Conservation (phyloP, 2,329 filamentous ascomycete genomes). For the Ambrosiella xylebori region DNA sequence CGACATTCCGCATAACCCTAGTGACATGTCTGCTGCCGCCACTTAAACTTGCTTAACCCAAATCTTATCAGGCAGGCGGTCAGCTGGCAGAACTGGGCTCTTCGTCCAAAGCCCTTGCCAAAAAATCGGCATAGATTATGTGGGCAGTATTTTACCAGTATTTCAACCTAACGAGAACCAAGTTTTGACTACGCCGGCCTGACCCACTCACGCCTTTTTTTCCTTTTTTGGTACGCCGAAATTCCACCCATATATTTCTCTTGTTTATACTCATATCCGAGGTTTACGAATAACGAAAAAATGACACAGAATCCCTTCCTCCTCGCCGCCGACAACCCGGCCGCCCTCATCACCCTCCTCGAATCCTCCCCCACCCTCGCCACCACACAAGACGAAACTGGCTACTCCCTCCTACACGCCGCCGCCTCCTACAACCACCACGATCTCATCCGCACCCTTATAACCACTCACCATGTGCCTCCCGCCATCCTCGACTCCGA, state of each 20-base stretch:
- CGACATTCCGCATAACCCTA: too few species aligned
- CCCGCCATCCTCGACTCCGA: constrained; percentile 79
- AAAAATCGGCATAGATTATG: not conserved
- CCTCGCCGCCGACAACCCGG: constrained; percentile 66
- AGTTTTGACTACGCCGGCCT: too few species aligned
- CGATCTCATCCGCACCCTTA: constrained; percentile 57
- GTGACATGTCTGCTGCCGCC: not conserved
- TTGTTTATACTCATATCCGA: not conserved
- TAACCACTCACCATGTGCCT: constrained; percentile 60
- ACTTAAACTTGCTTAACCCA: not conserved
- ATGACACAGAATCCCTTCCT: constrained; percentile 50
- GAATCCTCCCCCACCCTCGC: constrained; percentile 59
- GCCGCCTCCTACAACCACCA: constrained; percentile 83
- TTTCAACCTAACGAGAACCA: not conserved
- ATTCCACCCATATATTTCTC: too few species aligned
- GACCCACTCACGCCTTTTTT: too few species aligned
- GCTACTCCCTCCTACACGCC: constrained; percentile 87
- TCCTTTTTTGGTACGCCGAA: too few species aligned
- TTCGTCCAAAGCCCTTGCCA: not conserved
- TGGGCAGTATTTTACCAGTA: not conserved
- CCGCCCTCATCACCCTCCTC: constrained; percentile 57
- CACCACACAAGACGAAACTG: constrained; percentile 67
- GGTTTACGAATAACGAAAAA: not conserved
- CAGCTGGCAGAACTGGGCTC: not conserved
- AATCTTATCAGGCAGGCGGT: not conserved